Base-by-base conservation (phyloP, 2,329 filamentous ascomycete genomes). In the Colletotrichum costaricense region DNA sequence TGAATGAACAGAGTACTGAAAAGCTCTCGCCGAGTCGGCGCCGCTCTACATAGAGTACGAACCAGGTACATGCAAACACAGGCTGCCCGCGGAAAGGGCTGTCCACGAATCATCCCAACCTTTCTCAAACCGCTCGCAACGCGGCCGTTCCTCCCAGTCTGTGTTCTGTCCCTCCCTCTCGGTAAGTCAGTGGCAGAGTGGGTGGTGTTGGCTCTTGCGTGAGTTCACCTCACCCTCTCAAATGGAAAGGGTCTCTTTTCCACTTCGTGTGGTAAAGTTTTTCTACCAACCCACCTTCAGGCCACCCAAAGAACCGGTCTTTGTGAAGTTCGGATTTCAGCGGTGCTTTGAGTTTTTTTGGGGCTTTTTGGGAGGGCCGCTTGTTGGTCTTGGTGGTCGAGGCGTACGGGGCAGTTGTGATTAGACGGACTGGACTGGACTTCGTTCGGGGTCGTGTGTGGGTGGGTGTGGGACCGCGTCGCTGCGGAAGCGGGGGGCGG, bases 31-130 rank as follows among this genome's bases (percentile, higher is more conserved):
- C 42, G 42, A 49, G 19, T n/a, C 42, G 42, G 42, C 42, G 42
- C 42, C 42, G 42, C 19, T n/a, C 42, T n/a, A n/a, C 42, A 9
- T 4, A 2, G 42, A n/a, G 42, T 19, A 49, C 42, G 42, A 49
- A 49, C 19, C 42, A 49, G 42, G 12, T 22, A 19, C 30, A 12
- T 22, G 35, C 26, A 58, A 58, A 35, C 30, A 4, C 28, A 57
- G 28, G 30, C 30, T 33, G 30, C 30, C 30, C 33, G 33, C 38
- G 38, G 38, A 16, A 42, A 42, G 16, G 38, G 14, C 38, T 42
- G 38, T 42, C 38, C 38, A 55, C 62, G 62, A 64, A 49, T 64
- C 62, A 46, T 64, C 62, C 49, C 46, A 64, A 42, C 30, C 28
- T 55, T 55, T 26, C 46, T 49, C 33, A 52, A n/a, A 19, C 30